A percentile compares a stretch with the other conserved stretches of the same genome.
Evolutionary conservation across 1,139 yeast species (phyloP).

Genomic region (Candida sp.): DNA sequence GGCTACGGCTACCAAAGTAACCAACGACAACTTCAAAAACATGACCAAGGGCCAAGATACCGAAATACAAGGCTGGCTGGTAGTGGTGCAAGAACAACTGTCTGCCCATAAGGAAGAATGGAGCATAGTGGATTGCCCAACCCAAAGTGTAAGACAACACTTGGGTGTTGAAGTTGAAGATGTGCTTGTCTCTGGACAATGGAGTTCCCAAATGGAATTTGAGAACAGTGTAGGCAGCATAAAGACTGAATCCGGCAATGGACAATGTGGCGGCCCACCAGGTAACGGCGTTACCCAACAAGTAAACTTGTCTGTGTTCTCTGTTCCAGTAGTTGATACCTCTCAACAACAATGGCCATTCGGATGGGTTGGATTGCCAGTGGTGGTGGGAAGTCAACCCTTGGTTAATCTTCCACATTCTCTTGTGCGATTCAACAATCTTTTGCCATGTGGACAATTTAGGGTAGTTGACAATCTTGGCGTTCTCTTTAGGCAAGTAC

Average conservation of each 20-base stretch:
- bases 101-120: slow-evolving; percentile 93
- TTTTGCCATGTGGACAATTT: slow-evolving; percentile 69
- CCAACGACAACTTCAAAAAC: slow-evolving; percentile 70
- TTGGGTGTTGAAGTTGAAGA: slow-evolving; percentile 74
- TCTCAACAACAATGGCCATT: slow-evolving; percentile 90
- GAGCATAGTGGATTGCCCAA: slow-evolving; percentile 84
- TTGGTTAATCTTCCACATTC: slow-evolving; percentile 92
- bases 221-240: slow-evolving; percentile 58
- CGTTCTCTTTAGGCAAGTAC: slow-evolving; percentile 23
- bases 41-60: slow-evolving; percentile 84
- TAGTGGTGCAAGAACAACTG: slow-evolving; percentile 95
- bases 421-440: slow-evolving; percentile 76
- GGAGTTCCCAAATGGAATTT: slow-evolving; percentile 77
- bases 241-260: slow-evolving; percentile 57
- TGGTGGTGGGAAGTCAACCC: slow-evolving; percentile 85
- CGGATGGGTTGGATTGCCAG: slow-evolving; percentile 86
- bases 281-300: slow-evolving; percentile 86
- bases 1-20: slow-evolving; percentile 38
- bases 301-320: slow-evolving; percentile 78
- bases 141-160: slow-evolving; percentile 73
- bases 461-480: slow-evolving; percentile 58
- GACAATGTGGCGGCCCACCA: slow-evolving; percentile 87
- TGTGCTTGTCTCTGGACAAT: slow-evolving; percentile 54
- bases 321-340: slow-evolving; percentile 96
- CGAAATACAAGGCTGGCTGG: slow-evolving; percentile 89